Evolutionary conservation across 164 flowering plant genomes (phyloP).

Genomic region (Protea cynaroides): DNA sequence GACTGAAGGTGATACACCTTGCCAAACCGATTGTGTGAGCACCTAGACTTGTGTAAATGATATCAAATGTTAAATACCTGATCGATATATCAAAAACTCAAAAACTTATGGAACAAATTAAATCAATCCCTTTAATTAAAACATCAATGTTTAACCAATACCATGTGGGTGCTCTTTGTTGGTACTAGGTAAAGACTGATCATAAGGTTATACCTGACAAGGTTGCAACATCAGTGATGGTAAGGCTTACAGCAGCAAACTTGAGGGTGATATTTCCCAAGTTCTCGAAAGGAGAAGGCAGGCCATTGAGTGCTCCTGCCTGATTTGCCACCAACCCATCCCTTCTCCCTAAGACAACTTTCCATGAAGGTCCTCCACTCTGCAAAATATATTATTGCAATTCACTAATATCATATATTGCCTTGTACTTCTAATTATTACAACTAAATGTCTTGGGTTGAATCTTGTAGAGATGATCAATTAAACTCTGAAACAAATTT

Average conservation of each 20-base stretch:
- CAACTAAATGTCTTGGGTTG: no score
- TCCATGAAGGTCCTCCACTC: conserved; percentile 83
- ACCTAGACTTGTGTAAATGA: conserved; percentile 33
- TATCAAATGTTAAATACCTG: no score
- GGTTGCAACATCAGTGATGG: conserved; percentile 57
- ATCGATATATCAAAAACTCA: no score
- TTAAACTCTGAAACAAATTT: no score
- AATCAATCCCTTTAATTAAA: no score
- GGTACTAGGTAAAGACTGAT: no score
- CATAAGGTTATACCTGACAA: conserved; percentile 49
- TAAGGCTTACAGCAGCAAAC: conserved; percentile 52
- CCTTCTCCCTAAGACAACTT: conserved; percentile 65
- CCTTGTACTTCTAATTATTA: no score
- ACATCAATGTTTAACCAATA: no score
- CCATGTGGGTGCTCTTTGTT: no score
- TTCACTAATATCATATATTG: no score
- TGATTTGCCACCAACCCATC: conserved; percentile 60
- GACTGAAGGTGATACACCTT: conserved; percentile 53
- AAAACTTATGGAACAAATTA: no score
- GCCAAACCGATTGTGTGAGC: conserved; percentile 76
- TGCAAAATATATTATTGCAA: conserved; percentile 13
- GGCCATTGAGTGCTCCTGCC: conserved; percentile 35
- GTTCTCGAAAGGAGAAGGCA: conserved; percentile 58
- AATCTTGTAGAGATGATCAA: no score
- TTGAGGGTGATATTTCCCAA: conserved; percentile 34